These are phyloP conservation scores for Aspergillus udagawae DNA, from an alignment of 2,329 filamentous ascomycete genomes.

Conservation along the genomic window DNA sequence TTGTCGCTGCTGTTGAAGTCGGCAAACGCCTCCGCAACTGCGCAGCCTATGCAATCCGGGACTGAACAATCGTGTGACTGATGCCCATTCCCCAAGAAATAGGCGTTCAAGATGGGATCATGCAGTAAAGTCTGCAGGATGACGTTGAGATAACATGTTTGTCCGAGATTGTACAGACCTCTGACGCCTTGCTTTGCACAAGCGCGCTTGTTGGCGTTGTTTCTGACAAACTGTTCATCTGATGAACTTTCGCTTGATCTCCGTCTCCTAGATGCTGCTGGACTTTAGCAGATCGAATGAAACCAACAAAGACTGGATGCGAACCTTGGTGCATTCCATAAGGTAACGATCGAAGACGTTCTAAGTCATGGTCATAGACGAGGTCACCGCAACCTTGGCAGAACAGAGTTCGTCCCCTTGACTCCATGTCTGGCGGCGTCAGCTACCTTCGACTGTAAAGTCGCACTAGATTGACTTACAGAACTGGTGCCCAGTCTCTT, in stretches of 20 bases:
- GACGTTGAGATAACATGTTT: slow-evolving; percentile 97
- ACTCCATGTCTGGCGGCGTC: slow-evolving; percentile 36
- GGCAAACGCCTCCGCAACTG: slow-evolving; percentile 59
- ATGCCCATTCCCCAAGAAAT: slow-evolving; percentile 88
- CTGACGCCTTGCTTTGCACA: slow-evolving; percentile 84
- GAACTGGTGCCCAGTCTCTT: slow-evolving; percentile 38
- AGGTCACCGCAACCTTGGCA: slow-evolving; percentile 40
- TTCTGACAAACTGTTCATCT: slow-evolving; percentile 70
- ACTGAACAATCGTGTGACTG: slow-evolving; percentile 67
- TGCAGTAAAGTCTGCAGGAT: slow-evolving; percentile 91
- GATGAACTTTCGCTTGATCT: slow-evolving; percentile 47
- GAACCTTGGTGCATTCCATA: slow-evolving; percentile 19
- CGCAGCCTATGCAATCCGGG: slow-evolving; percentile 57
- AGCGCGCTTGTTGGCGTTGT: slow-evolving; percentile 73
- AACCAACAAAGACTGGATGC: neutral
- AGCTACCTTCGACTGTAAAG: neutral
- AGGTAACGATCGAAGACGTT: slow-evolving; percentile 28
- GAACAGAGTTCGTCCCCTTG: slow-evolving; percentile 36
- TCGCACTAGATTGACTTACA: slow-evolving; percentile 27
- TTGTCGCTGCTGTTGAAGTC: slow-evolving; percentile 60
- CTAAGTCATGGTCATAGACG: slow-evolving; percentile 39
- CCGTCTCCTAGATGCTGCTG: slow-evolving; percentile 30
- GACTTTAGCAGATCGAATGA: slow-evolving; percentile 4
- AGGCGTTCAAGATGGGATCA: slow-evolving; percentile 86
- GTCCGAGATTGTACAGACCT: slow-evolving; percentile 95